Evolutionary conservation across 176 grass and related monocot species (phyloP), one percentile per base, ranked within the genome.

Genomic region (Hordeum marinum): DNA sequence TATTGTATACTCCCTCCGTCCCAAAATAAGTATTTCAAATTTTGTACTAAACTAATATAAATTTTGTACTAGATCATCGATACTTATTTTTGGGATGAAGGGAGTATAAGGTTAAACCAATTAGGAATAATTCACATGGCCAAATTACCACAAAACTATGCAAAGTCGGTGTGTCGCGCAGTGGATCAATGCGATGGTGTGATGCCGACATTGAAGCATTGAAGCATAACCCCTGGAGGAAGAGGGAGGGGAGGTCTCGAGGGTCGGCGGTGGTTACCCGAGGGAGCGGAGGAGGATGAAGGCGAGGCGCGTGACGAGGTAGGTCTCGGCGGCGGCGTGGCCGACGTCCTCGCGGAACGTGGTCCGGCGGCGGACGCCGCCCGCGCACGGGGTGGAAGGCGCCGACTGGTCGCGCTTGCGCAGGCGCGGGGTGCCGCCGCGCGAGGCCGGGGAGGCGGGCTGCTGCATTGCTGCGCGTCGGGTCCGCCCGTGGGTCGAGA

Each of bases 291-390:
- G 93, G 57, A 95, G 96, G 40, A 61, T 88, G 85, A 98, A 86
- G 4, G 96, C 79, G 62, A 98, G 91, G 63, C 93, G 83, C 18
- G 89, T 94, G 81, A 98, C 85, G 75, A 95, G 93, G 86, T 92
- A 98, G 14, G 96, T 95, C 85, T 95, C 93, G 9, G 96, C 91
- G 25, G 96, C 96, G 20, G 96, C 93, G 70, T 92, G 93, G 3
- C 83, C 83, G 55, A 94, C 85, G 40, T 94, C 93, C 67, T 87
- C 83, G 6, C 93, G 75, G 83, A 94, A 90, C 57, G 90, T 88
- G 60, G 82, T 62, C 14, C 80, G 78, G 84, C 70, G 83, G 21
- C 35, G 18, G 21, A n/a, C 50, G 57, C 8, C 42, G 37, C 59
- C 72, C n/a, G 84, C 79, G 27, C 60, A 34, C 45, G 80, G 52